Percentiles rank a stretch among this genome's conserved stretches.
These are phyloP conservation scores for Stachybotrys echinatus DNA, from an alignment of 2,329 filamentous ascomycete species.

Conservation along the genomic window DNA sequence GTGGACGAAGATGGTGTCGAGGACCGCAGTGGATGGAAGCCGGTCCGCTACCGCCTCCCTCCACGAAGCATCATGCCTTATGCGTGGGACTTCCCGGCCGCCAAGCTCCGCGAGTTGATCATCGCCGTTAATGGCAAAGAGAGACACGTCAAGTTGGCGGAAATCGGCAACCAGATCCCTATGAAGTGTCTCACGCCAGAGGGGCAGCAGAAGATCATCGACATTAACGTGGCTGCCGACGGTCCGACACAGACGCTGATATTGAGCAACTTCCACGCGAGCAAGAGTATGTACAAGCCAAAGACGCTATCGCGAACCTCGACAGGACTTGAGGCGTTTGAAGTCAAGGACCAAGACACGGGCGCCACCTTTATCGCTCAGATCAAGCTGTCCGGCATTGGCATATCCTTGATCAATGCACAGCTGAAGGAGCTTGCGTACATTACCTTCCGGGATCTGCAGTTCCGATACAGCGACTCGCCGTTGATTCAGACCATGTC, in stretches of 20 bases:
- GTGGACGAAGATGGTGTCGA: slow-evolving; percentile 83
- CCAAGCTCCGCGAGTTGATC: slow-evolving; percentile 91
- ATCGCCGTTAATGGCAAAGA: slow-evolving; percentile 53
- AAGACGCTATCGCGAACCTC: slow-evolving; percentile 45
- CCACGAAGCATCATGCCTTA: slow-evolving; percentile 98
- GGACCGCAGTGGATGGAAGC: slow-evolving; percentile 83
- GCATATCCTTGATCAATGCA: slow-evolving; percentile 87
- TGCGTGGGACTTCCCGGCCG: slow-evolving; percentile 97
- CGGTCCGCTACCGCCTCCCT: slow-evolving; percentile 86
- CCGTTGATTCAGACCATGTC: slow-evolving; percentile 87
- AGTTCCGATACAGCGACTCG: slow-evolving; percentile 90
- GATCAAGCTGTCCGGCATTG: slow-evolving; percentile 81
- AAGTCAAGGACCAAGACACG: slow-evolving; percentile 88
- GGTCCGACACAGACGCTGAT: slow-evolving; percentile 94
- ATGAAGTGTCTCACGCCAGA: slow-evolving; percentile 75
- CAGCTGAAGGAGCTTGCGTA: slow-evolving; percentile 92
- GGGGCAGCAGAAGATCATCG: slow-evolving; percentile 79
- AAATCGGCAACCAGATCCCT: slow-evolving; percentile 93
- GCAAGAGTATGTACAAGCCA: slow-evolving; percentile 80
- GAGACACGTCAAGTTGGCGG: slow-evolving; percentile 87
- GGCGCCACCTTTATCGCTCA: slow-evolving; percentile 86
- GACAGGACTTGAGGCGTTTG: slow-evolving; percentile 60
- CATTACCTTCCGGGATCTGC: slow-evolving; percentile 84
- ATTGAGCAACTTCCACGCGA: slow-evolving; percentile 86
- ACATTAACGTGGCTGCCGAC: slow-evolving; percentile 92